Conservation (phyloP, 192 early-diverging fungal genomes). For the Jimgerdemannia flammicorona region DNA sequence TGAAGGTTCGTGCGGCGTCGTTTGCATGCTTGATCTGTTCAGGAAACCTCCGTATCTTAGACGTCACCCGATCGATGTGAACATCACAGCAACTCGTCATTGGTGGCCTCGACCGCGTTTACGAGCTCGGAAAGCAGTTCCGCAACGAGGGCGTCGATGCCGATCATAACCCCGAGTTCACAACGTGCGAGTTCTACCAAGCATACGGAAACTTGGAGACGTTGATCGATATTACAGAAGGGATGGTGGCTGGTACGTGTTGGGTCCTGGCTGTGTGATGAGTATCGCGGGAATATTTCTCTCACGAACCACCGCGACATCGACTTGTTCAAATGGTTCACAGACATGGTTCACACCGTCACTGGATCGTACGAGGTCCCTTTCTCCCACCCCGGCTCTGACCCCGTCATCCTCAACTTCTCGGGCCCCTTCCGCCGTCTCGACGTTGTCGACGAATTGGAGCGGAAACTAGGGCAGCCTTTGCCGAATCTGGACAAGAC, state of each 20-base stretch:
- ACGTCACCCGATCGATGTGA: not conserved
- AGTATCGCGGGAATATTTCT: too few relatives aligned
- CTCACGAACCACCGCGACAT: too few relatives aligned
- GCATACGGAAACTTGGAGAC: slow-evolving; percentile 70
- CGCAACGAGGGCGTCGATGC: slow-evolving; percentile 89
- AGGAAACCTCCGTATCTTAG: not conserved
- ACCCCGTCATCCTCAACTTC: not conserved
- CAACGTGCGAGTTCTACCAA: slow-evolving; percentile 87
- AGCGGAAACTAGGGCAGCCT: not conserved
- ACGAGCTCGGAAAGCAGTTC: slow-evolving; percentile 89
- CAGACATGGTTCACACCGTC: too few relatives aligned
- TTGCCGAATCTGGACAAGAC: not conserved
- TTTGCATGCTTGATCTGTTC: not conserved
- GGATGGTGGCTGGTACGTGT: slow-evolving; percentile 28
- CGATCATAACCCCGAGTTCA: slow-evolving; percentile 89
- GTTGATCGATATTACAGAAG: slow-evolving; percentile 68
- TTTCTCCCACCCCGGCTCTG: too few relatives aligned
- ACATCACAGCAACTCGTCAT: slow-evolving; percentile 69
- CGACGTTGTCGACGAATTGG: not conserved
- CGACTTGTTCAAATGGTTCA: too few relatives aligned
- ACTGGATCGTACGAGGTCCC: too few relatives aligned
- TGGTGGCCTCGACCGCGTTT: slow-evolving; percentile 81
- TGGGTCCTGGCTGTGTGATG: too few relatives aligned
- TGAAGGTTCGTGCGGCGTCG: slow-evolving; percentile 51
- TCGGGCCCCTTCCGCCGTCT: not conserved